Evolutionary conservation across 2,329 filamentous ascomycete species (phyloP).

Genomic region (Colletotrichum tamarilloi): DNA sequence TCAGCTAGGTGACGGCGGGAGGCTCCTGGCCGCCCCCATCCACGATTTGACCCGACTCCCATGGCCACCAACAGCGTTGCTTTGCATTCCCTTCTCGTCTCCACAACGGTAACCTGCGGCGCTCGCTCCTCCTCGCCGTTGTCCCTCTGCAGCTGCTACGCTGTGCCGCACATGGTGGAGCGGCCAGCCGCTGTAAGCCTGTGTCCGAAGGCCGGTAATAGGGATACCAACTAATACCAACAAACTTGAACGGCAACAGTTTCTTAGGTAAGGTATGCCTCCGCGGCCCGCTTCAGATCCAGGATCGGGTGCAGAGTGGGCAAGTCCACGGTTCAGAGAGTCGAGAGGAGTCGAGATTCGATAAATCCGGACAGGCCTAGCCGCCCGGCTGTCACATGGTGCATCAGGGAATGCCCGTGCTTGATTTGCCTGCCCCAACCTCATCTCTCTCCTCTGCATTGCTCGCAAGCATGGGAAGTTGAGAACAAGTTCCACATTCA

Average conservation of each 20-base stretch:
- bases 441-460: slow-evolving; percentile 1
- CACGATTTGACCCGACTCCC: background rate
- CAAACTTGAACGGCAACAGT: background rate
- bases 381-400: slow-evolving; percentile 31
- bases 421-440: background rate
- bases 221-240: background rate
- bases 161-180: background rate
- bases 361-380: background rate
- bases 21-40: slow-evolving; percentile 32
- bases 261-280: background rate
- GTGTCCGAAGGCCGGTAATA: background rate
- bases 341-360: slow-evolving; percentile 1
- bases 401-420: slow-evolving; percentile 21
- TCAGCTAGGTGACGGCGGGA: slow-evolving; percentile 30
- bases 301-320: background rate
- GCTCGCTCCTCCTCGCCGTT: background rate
- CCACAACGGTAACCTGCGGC: slow-evolving; percentile 11
- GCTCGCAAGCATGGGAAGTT: slow-evolving; percentile 5
- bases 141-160: slow-evolving; percentile 6
- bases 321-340: background rate
- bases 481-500: slow-evolving; percentile 20
- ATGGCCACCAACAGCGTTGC: slow-evolving; percentile 17
- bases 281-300: slow-evolving; percentile 20
- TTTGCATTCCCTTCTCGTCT: slow-evolving; percentile 24
- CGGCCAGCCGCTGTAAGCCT: background rate